phyloP scores from a whole-genome alignment of 345 rosid genomes.

The Aurinia saxatilis region DNA sequence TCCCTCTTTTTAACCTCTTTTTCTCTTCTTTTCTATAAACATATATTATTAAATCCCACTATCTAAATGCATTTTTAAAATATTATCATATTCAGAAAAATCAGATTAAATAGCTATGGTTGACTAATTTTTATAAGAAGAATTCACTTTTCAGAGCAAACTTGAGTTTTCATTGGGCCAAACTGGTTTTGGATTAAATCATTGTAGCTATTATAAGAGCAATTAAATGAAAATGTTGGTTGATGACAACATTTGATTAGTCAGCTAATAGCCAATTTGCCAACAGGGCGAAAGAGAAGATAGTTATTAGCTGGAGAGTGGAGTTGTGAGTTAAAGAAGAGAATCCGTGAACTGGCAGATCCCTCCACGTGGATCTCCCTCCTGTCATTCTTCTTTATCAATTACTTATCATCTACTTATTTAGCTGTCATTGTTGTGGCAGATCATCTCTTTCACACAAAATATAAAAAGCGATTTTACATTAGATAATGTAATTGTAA shows the following conservation, averaged over 20 bases:
- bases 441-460: no score
- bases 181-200: background rate
- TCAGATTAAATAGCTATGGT: background rate
- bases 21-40: background rate
- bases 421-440: no score
- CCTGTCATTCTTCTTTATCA: slow-evolving; percentile 6
- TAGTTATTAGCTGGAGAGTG: no score
- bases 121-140: background rate
- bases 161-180: background rate
- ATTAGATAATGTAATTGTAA: no score
- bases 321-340: slow-evolving; percentile 12
- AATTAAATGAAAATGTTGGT: slow-evolving; percentile 9
- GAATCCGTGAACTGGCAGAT: slow-evolving; percentile 30
- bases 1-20: slow-evolving; percentile 13
- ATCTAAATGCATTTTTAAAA: background rate
- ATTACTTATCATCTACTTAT: background rate
- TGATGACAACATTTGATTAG: slow-evolving; percentile 16
- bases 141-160: background rate
- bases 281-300: slow-evolving; percentile 21
- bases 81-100: background rate
- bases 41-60: slow-evolving; percentile 10
- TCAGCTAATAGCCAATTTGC: background rate
- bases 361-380: slow-evolving; percentile 23
- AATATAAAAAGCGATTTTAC: no score
- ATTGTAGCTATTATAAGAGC: background rate